Percentiles rank a stretch among this genome's conserved stretches.
Conservation (phyloP, 148 eudicot genomes). For the Cornus controversa region DNA sequence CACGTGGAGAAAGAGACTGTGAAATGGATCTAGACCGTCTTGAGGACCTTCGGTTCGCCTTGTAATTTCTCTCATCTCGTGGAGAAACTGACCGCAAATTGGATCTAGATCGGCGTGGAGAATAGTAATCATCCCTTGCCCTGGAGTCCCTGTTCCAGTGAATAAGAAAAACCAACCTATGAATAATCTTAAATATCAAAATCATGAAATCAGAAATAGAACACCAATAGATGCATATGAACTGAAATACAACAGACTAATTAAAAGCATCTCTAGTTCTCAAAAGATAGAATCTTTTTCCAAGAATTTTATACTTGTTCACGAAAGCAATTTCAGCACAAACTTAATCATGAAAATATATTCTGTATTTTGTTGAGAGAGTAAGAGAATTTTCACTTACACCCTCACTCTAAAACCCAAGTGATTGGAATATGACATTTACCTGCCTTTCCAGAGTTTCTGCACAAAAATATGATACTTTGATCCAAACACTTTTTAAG, state of each 20-base stretch:
- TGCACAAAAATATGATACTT: constrained; percentile 59
- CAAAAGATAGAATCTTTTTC: neutral
- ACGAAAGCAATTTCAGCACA: constrained; percentile 8
- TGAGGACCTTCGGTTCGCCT: constrained; percentile 35
- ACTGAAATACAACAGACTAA: neutral
- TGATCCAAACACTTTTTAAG: constrained; percentile 41
- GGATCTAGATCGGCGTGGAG: constrained; percentile 40
- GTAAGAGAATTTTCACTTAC: neutral
- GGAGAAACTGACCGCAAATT: constrained; percentile 50
- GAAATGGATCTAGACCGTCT: constrained; percentile 50
- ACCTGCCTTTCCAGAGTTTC: constrained; percentile 72
- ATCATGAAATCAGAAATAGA: neutral
- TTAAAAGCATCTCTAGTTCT: constrained; percentile 2
- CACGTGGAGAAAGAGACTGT: constrained; percentile 21
- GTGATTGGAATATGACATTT: constrained; percentile 47
- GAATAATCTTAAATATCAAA: neutral
- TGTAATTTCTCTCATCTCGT: constrained; percentile 40
- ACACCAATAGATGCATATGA: constrained; percentile 7
- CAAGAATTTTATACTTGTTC: neutral
- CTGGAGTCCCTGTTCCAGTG: constrained; percentile 28
- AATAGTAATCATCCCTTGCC: constrained; percentile 30
- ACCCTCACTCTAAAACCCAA: constrained; percentile 25
- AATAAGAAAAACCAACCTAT: constrained; percentile 4
- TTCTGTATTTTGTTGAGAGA: neutral
- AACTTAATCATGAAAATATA: neutral